These are phyloP conservation scores for Trichoderma gamsii DNA, from an alignment of 495 filamentous ascomycete genomes.

Conservation along the genomic window DNA sequence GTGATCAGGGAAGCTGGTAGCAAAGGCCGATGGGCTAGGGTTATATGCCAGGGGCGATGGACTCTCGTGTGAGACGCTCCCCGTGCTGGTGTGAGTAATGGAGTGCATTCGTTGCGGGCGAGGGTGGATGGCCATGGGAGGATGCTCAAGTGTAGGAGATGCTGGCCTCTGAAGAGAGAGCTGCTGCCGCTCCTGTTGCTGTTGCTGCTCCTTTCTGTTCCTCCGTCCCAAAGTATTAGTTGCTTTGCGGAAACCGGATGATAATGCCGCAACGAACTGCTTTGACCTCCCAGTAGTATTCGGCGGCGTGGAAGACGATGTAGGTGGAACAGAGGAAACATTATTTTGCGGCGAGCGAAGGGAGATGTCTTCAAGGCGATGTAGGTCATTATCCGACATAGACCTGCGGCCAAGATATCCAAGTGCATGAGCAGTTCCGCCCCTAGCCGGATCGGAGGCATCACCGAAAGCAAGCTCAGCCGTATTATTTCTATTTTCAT, in stretches of 20 bases:
- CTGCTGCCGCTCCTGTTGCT: not conserved
- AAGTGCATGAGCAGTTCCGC: constrained; percentile 5
- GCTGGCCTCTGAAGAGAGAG: not conserved
- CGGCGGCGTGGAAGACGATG: constrained; percentile 24
- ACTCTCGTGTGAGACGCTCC: not conserved
- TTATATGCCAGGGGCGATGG: not conserved
- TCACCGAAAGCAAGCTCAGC: constrained; percentile 10
- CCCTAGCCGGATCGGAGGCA: constrained; percentile 16
- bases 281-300: constrained; percentile 24
- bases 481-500: not conserved
- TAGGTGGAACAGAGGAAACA: constrained; percentile 24
- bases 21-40: not conserved
- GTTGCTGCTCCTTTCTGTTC: not conserved
- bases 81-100: not conserved
- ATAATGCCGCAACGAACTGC: constrained; percentile 24
- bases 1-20: constrained; percentile 1
- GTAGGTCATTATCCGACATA: constrained; percentile 43
- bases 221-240: constrained; percentile 5
- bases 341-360: constrained; percentile 33
- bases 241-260: constrained; percentile 27
- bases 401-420: constrained; percentile 28
- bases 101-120: not conserved
- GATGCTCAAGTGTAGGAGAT: constrained; percentile 2
- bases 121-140: constrained; percentile 16
- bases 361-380: constrained; percentile 40